Conservation (phyloP, 257 asterid genomes). For the Haberlea rhodopensis region DNA sequence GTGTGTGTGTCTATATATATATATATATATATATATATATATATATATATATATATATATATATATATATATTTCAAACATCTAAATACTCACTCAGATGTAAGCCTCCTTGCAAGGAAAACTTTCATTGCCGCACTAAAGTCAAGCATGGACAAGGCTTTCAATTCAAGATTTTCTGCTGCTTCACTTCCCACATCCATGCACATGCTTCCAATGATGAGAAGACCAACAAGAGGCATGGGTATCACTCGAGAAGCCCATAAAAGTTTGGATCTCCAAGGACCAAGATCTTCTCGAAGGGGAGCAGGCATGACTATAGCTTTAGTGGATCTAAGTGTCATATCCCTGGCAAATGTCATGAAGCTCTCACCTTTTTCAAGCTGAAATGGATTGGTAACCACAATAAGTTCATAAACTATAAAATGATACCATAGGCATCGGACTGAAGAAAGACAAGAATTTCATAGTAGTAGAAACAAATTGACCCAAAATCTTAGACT, state of each 20-base stretch:
- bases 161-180: slow-evolving; percentile 71
- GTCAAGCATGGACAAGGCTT: slow-evolving; percentile 93
- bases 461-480: slow-evolving; percentile 3
- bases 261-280: slow-evolving; percentile 88
- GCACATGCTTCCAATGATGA: slow-evolving; percentile 84
- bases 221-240: slow-evolving; percentile 94
- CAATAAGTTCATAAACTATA: slow-evolving; percentile 17
- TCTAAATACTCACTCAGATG: slow-evolving; percentile 73
- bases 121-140: slow-evolving; percentile 93
- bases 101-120: slow-evolving; percentile 86
- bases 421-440: background rate
- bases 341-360: slow-evolving; percentile 91
- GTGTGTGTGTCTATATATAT: too few species aligned
- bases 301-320: slow-evolving; percentile 63
- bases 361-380: slow-evolving; percentile 92
- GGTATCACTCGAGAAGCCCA: slow-evolving; percentile 92
- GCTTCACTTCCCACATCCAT: slow-evolving; percentile 61
- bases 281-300: slow-evolving; percentile 75
- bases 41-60: too few species aligned
- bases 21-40: too few species aligned
- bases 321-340: slow-evolving; percentile 83
- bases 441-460: slow-evolving; percentile 11
- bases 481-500: background rate
- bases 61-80: slow-evolving; percentile 1
- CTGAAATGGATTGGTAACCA: slow-evolving; percentile 39